Percentiles rank a stretch among this genome's conserved stretches.
These are phyloP conservation scores for Cubamyces lactineus DNA, from an alignment of 768 basidiomycete species.

Conservation along the genomic window DNA sequence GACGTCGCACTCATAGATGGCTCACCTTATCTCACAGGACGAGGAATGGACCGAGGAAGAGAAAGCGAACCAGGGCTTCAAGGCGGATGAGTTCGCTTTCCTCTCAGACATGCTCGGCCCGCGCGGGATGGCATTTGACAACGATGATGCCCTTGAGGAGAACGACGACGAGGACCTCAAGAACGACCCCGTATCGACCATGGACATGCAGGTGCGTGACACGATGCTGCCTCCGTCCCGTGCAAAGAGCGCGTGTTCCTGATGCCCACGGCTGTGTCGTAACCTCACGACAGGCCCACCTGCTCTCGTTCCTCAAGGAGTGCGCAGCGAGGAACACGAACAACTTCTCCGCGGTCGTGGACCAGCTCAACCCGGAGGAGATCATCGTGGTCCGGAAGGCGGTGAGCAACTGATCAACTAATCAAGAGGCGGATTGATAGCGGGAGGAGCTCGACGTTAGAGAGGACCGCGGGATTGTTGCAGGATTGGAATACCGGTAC, in stretches of 20 bases:
- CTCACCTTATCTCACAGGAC: constrained; percentile 48
- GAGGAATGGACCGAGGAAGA: constrained; percentile 97
- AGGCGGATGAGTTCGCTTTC: constrained; percentile 82
- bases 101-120: constrained; percentile 83
- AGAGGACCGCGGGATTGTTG: neutral
- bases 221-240: neutral
- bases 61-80: constrained; percentile 48
- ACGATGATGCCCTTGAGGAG: constrained; percentile 73
- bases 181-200: constrained; percentile 82
- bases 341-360: constrained; percentile 64
- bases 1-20: constrained; percentile 7
- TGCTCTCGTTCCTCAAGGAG: constrained; percentile 71
- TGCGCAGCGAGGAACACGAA: constrained; percentile 64
- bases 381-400: constrained; percentile 62
- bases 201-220: constrained; percentile 71
- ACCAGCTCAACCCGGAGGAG: constrained; percentile 73
- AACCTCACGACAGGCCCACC: constrained; percentile 53
- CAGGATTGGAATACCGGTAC: neutral
- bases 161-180: constrained; percentile 86
- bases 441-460: too few species aligned
- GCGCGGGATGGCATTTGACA: constrained; percentile 76
- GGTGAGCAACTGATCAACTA: constrained; percentile 31
- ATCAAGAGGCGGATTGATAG: neutral
- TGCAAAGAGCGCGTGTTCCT: neutral
- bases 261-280: neutral